Conservation (phyloP, 305 asterid species). For the Striga hermonthica region DNA sequence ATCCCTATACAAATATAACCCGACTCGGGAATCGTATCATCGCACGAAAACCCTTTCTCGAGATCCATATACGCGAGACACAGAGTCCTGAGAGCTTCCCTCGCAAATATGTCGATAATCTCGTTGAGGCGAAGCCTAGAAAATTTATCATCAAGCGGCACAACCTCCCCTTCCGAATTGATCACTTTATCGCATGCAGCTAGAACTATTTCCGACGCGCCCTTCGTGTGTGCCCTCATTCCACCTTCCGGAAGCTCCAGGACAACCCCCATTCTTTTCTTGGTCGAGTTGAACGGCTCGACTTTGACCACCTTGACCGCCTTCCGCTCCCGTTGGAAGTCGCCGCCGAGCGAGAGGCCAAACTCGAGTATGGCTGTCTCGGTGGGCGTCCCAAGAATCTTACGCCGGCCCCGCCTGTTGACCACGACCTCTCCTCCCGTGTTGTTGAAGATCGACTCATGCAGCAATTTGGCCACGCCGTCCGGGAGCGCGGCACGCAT, state of each 20-base stretch:
- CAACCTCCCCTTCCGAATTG: constrained; percentile 59
- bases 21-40: constrained; percentile 56
- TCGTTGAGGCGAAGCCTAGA: constrained; percentile 35
- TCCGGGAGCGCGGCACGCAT: constrained; percentile 44
- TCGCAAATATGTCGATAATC: constrained; percentile 66
- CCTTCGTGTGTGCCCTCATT: constrained; percentile 70
- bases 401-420: constrained; percentile 47
- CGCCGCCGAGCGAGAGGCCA: constrained; percentile 75
- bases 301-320: constrained; percentile 51
- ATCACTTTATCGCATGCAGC: constrained; percentile 75
- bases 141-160: constrained; percentile 52
- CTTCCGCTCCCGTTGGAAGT: constrained; percentile 52
- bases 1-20: constrained; percentile 79
- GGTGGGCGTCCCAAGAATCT: constrained; percentile 89
- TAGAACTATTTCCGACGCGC: constrained; percentile 85
- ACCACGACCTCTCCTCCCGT: constrained; percentile 88
- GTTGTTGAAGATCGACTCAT: constrained; percentile 77
- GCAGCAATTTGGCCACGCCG: constrained; percentile 41
- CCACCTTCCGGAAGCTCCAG: constrained; percentile 70
- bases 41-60: constrained; percentile 53
- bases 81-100: constrained; percentile 85
- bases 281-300: constrained; percentile 90
- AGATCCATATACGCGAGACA: constrained; percentile 78
- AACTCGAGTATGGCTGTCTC: constrained; percentile 82
- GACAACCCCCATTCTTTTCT: constrained; percentile 80